Conservation (phyloP, 495 filamentous ascomycete species). For the Penicillium arizonense region DNA sequence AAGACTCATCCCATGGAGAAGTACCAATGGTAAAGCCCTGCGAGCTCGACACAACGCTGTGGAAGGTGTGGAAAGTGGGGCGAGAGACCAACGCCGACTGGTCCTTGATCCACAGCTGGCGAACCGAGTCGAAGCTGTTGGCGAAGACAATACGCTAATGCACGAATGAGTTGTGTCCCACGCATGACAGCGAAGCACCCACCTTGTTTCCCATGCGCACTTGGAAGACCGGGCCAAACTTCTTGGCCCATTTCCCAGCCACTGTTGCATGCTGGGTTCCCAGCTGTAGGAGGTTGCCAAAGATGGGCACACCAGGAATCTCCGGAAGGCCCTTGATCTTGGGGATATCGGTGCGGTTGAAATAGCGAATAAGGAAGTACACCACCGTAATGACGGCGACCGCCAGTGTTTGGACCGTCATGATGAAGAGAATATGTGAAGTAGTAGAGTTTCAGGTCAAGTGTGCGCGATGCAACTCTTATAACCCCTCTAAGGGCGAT, state of each 20-base stretch:
- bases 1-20: constrained; percentile 71
- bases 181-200: constrained; percentile 1
- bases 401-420: constrained; percentile 45
- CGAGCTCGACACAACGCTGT: constrained; percentile 65
- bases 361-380: constrained; percentile 52
- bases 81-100: constrained; percentile 69
- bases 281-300: constrained; percentile 62
- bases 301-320: constrained; percentile 60
- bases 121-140: constrained; percentile 66
- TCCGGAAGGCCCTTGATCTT: constrained; percentile 65
- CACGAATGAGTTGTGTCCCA: neutral
- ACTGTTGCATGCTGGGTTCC: constrained; percentile 55
- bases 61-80: constrained; percentile 70
- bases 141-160: constrained; percentile 63
- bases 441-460: neutral
- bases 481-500: neutral
- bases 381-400: constrained; percentile 41
- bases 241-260: constrained; percentile 54
- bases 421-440: constrained; percentile 6
- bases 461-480: constrained; percentile 4
- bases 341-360: constrained; percentile 57
- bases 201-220: constrained; percentile 65
- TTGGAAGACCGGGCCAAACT: constrained; percentile 67
- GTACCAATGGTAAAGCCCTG: constrained; percentile 75
- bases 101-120: constrained; percentile 69